Evolutionary conservation across 192 early-diverging fungal species (phyloP).

Genomic region (Funneliformis mosseae): DNA sequence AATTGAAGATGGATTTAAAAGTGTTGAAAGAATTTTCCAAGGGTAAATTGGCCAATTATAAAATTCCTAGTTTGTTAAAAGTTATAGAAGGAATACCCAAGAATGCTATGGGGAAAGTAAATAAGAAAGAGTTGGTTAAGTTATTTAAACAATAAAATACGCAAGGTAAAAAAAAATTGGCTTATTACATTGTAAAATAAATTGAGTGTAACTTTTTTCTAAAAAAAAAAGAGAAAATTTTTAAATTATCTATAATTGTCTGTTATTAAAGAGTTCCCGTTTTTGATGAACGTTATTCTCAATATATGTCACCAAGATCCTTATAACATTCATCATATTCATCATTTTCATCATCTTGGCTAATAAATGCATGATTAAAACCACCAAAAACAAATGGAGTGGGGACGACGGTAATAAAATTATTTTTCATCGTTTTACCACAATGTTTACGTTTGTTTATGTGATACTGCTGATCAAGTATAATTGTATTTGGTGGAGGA

Average conservation of each 20-base stretch:
- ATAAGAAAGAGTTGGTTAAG: conserved; percentile 72
- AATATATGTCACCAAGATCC: neutral
- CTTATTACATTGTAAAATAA: too few relatives aligned
- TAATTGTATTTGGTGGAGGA: neutral
- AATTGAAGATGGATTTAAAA: neutral
- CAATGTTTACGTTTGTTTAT: neutral
- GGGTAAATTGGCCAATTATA: conserved; percentile 70
- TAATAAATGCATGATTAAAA: too few relatives aligned
- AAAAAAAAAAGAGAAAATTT: too few relatives aligned
- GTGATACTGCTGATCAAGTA: neutral
- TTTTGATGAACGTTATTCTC: neutral
- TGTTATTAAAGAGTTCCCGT: neutral
- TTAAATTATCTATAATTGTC: too few relatives aligned
- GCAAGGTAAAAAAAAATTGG: too few relatives aligned
- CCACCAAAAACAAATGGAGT: neutral
- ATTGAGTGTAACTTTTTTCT: too few relatives aligned
- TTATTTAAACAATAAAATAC: neutral
- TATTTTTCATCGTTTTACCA: neutral
- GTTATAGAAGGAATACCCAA: conserved; percentile 65
- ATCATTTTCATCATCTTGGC: neutral
- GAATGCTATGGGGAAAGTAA: conserved; percentile 90
- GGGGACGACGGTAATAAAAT: neutral
- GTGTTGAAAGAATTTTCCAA: conserved; percentile 18
- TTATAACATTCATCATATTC: neutral
- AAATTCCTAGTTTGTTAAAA: conserved; percentile 63